These are phyloP conservation scores for Misopates orontium DNA, from an alignment of 257 asterid genomes.

Conservation along the genomic window DNA sequence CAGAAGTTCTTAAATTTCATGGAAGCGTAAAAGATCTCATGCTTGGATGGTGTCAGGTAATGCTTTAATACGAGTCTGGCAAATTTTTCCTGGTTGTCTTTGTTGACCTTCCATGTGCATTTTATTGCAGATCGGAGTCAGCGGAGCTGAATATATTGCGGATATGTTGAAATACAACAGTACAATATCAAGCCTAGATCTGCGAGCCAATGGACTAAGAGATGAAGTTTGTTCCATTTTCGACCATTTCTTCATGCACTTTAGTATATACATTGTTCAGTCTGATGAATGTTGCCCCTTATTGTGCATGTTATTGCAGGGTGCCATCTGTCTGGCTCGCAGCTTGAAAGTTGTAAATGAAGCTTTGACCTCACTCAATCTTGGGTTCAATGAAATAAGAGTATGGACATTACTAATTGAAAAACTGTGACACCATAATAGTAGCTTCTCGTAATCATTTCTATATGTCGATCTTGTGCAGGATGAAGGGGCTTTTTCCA, in stretches of 20 bases:
- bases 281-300: slow-evolving; percentile 8
- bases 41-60: slow-evolving; percentile 99
- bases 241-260: not conserved
- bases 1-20: slow-evolving; percentile 89
- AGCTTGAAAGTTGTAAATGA: slow-evolving; percentile 93
- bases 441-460: slow-evolving; percentile 12
- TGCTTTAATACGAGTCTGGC: slow-evolving; percentile 5
- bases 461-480: slow-evolving; percentile 28
- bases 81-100: slow-evolving; percentile 16
- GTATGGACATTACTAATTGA: slow-evolving; percentile 40
- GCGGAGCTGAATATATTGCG: slow-evolving; percentile 80
- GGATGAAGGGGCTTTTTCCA: slow-evolving; percentile 94
- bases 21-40: slow-evolving; percentile 74
- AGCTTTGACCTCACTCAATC: slow-evolving; percentile 74
- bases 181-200: slow-evolving; percentile 74
- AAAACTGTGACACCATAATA: not conserved
- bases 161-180: slow-evolving; percentile 88
- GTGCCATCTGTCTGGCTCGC: slow-evolving; percentile 80
- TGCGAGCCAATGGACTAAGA: slow-evolving; percentile 93
- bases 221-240: slow-evolving; percentile 62
- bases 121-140: slow-evolving; percentile 69
- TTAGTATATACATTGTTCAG: slow-evolving; percentile 3
- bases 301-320: slow-evolving; percentile 45
- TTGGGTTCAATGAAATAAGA: slow-evolving; percentile 93
- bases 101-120: slow-evolving; percentile 22